Evolutionary conservation across 164 flowering plant species (phyloP).

Genomic region (Nymphaea thermarum): DNA sequence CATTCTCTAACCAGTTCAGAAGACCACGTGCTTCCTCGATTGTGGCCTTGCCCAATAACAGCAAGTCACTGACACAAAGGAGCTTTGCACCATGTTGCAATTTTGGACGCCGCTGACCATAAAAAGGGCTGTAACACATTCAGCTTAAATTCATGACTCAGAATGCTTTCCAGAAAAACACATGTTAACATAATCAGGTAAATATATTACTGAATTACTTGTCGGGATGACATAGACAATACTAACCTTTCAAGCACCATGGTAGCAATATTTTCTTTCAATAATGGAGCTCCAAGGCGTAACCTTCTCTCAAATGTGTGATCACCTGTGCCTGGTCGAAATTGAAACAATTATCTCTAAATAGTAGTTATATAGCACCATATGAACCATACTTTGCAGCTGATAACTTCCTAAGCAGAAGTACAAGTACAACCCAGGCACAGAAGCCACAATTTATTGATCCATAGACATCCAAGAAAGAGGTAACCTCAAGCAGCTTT

Average conservation of each 20-base stretch:
- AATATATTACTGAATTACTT: no score
- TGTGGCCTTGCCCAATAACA: slow-evolving; percentile 81
- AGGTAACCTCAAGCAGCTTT: no score
- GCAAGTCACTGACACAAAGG: slow-evolving; percentile 90
- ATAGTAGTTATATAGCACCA: not conserved
- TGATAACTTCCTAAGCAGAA: not conserved
- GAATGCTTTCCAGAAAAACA: not conserved
- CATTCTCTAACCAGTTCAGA: slow-evolving; percentile 72
- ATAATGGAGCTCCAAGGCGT: slow-evolving; percentile 89
- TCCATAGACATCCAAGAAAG: no score
- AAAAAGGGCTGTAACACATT: slow-evolving; percentile 67
- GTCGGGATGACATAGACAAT: not conserved
- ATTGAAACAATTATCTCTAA: slow-evolving; percentile 1
- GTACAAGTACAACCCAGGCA: no score
- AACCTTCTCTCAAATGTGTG: slow-evolving; percentile 87
- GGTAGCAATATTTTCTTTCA: slow-evolving; percentile 92
- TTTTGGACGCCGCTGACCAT: slow-evolving; percentile 78
- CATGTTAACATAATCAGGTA: not conserved
- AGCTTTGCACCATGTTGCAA: slow-evolving; percentile 85
- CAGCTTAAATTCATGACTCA: slow-evolving; percentile 6
- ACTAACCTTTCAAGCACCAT: slow-evolving; percentile 96
- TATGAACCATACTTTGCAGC: not conserved
- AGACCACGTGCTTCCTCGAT: slow-evolving; percentile 90
- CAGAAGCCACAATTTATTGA: no score
- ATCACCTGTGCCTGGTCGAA: slow-evolving; percentile 76